Base-by-base conservation (phyloP, 140 eudicot species). In the Oenanthe javanica region DNA sequence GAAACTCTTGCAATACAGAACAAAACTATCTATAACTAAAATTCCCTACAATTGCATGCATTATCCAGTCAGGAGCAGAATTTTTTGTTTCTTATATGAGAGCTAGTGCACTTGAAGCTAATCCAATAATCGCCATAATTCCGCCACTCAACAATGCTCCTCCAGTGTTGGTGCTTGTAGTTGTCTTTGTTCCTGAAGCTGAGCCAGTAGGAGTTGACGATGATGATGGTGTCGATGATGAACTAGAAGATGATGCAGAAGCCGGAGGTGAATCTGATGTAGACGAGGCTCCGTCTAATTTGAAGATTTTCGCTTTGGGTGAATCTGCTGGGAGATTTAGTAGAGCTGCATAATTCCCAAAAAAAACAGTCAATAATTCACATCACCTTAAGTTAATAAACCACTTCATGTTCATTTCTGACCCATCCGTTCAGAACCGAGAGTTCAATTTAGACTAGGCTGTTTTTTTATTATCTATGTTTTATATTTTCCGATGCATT, bases 301-400 rank as follows among this genome's bases (percentile, higher is more conserved):
- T 78, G 50, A 86, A 83, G 52, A 83, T 83, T 79, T 86, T 86
- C 19, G 89, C 89, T 66, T 86, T 85, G 9, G 89, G 79, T 77
- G 89, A 86, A 83, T 81, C 87, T 59, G 87, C 81, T 23, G 89
- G 87, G 61, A 86, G 83, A 25, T 86, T 81, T 11, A 86, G 85
- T 73, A 86, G 40, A n/a, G 87, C 89, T 86, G 83, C 84, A 79
- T 78, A 64, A 31, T 13, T 52, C 27, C 27, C 66, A 79, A 21
- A 15, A 31, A 12, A 21, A 73, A 13, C 10, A 75, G 73, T 48
- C 57, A 74, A 19, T 75, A 48, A 10, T 2, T 23, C 59, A n/a
- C 18, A 55, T 46, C 4, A 73, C 77, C 40, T 73, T n/a, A 74
- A 72, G 23, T 40, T 40, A 7, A 15, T 72, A 0, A 2, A 18